Percentiles rank a stretch among this genome's conserved stretches.
Conservation (phyloP, 805 yeast species). For the Candida schatavii region DNA sequence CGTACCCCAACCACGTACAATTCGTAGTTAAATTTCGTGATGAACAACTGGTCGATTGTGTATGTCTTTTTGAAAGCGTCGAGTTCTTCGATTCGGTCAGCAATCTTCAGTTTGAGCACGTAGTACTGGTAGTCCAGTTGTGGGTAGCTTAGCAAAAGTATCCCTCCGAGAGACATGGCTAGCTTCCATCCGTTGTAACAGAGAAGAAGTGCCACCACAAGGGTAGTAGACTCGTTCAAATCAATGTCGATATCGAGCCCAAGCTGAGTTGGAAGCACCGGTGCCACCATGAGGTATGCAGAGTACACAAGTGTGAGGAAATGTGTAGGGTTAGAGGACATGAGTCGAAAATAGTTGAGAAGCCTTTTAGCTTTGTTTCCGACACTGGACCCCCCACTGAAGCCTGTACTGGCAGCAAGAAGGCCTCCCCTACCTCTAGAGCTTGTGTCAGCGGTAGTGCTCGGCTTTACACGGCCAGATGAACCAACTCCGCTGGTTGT, state of each 20-base stretch:
- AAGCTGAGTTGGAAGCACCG: conserved; percentile 33
- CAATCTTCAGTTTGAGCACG: conserved; percentile 37
- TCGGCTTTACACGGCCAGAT: background rate
- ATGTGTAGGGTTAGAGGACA: conserved; percentile 42
- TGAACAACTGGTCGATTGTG: conserved; percentile 44
- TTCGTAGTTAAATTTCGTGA: conserved; percentile 63
- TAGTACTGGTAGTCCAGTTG: conserved; percentile 36
- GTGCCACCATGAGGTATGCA: conserved; percentile 37
- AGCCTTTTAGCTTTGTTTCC: background rate
- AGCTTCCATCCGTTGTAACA: conserved; percentile 52
- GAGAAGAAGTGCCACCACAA: conserved; percentile 43
- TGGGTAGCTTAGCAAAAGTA: conserved; percentile 55
- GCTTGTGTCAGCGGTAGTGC: background rate
- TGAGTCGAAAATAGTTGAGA: background rate
- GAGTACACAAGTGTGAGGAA: conserved; percentile 45
- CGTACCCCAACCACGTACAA: conserved; percentile 56
- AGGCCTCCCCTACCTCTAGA: background rate
- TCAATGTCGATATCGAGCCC: conserved; percentile 29
- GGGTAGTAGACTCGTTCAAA: conserved; percentile 45
- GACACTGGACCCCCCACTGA: background rate
- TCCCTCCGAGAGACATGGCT: conserved; percentile 49
- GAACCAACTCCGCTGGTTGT: too few relatives aligned
- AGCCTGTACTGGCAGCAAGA: background rate
- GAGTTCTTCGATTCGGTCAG: conserved; percentile 44
- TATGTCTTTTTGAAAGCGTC: conserved; percentile 53